phyloP scores from a whole-genome alignment of 768 basidiomycete genomes.

The Lactifluus pinguis region DNA sequence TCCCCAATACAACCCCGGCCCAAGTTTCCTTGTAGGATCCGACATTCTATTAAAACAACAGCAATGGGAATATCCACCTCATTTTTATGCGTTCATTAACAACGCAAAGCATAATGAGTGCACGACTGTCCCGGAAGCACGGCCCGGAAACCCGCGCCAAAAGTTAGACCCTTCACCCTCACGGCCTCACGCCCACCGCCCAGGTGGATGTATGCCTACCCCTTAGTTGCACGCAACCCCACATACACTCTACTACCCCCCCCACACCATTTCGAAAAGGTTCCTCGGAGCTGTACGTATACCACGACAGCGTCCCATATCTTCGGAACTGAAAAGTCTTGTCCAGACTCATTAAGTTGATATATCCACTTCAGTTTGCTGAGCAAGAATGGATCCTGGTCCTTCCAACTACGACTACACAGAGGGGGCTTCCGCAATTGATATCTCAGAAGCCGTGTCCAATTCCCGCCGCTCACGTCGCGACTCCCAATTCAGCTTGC shows the following conservation, averaged over 20 bases:
- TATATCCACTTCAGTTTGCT: not conserved
- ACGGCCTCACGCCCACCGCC: not conserved
- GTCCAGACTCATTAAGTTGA: not conserved
- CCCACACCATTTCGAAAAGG: not conserved
- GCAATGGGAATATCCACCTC: not conserved
- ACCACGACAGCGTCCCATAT: not conserved
- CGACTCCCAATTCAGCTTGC: slow-evolving; percentile 57
- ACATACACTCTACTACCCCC: not conserved
- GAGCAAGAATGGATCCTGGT: slow-evolving; percentile 7
- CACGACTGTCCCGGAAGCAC: not conserved
- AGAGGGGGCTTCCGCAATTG: slow-evolving; percentile 72
- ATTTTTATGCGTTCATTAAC: not conserved
- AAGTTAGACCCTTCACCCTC: not conserved
- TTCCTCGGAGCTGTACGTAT: not conserved
- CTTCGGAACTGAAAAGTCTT: not conserved
- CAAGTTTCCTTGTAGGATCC: not conserved
- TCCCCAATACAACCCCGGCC: too few species aligned
- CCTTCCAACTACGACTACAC: slow-evolving; percentile 56
- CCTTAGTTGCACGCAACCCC: not conserved
- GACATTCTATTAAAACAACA: too few species aligned
- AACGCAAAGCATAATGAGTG: not conserved
- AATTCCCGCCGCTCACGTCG: slow-evolving; percentile 46
- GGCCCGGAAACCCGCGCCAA: not conserved
- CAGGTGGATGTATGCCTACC: not conserved
- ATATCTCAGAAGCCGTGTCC: slow-evolving; percentile 55